These are phyloP conservation scores for Phenoliferia sp. DNA, from an alignment of 1,284 basidiomycete genomes.

Conservation along the genomic window DNA sequence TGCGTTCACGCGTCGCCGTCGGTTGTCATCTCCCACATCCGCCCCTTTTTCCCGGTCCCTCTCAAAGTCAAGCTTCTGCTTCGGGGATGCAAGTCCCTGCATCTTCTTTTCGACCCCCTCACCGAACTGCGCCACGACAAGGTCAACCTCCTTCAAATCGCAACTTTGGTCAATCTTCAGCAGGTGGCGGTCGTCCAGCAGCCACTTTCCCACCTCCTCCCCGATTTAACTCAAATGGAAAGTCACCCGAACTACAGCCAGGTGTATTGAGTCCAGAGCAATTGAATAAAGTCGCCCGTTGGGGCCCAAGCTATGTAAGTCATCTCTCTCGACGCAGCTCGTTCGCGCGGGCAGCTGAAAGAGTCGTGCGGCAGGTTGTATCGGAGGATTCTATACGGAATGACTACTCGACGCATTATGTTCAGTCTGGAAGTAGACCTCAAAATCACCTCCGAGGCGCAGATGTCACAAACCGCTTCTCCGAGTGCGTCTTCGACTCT, in stretches of 20 bases:
- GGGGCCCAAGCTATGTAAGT: constrained; percentile 23
- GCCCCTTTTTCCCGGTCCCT: too few relatives aligned
- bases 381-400: constrained; percentile 93
- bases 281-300: constrained; percentile 11
- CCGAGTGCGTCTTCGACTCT: constrained; percentile 66
- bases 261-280: not conserved
- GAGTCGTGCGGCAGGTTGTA: constrained; percentile 1
- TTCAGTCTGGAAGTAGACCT: constrained; percentile 82
- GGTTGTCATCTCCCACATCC: too few relatives aligned
- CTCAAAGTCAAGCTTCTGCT: not conserved
- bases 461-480: constrained; percentile 76
- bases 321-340: not conserved
- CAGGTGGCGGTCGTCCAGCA: not conserved
- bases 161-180: not conserved
- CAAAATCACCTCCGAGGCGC: constrained; percentile 86
- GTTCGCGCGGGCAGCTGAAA: not conserved
- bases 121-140: not conserved
- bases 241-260: not conserved
- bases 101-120: not conserved
- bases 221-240: not conserved
- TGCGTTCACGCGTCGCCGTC: too few relatives aligned
- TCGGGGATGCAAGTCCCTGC: not conserved
- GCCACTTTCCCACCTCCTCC: not conserved
- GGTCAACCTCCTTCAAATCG: not conserved
- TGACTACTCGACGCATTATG: constrained; percentile 87